A percentile compares a stretch with the other conserved stretches of the same genome.
phyloP scores from a whole-genome alignment of 768 basidiomycete species.

The Suillus spraguei region DNA sequence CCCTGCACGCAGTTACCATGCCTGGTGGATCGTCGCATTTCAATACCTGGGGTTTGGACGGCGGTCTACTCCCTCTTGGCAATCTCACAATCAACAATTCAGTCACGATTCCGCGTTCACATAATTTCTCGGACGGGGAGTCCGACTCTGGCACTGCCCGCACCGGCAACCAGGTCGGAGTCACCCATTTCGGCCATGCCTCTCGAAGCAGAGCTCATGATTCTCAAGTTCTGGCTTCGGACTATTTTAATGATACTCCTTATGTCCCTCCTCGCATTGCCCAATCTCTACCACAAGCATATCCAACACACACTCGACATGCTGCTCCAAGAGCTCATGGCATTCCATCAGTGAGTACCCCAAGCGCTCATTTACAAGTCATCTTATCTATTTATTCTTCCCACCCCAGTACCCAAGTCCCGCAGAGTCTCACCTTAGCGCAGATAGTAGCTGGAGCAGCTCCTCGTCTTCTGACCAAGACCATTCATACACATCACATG shows the following conservation, averaged over 20 bases:
- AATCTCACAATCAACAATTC: slow-evolving; percentile 18
- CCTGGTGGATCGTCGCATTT: slow-evolving; percentile 23
- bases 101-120: slow-evolving; percentile 18
- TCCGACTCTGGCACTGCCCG: slow-evolving; percentile 22
- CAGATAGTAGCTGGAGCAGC: slow-evolving; percentile 30
- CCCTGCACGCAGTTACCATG: slow-evolving; percentile 26
- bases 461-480: slow-evolving; percentile 24
- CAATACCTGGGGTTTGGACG: slow-evolving; percentile 18
- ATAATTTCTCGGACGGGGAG: slow-evolving; percentile 21
- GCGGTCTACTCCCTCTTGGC: slow-evolving; percentile 12
- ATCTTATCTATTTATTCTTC: slow-evolving; percentile 10
- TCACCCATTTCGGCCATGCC: slow-evolving; percentile 17
- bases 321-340: slow-evolving; percentile 11
- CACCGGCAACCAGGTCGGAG: slow-evolving; percentile 17
- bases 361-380: background rate
- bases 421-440: slow-evolving; percentile 24
- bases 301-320: slow-evolving; percentile 20
- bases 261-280: slow-evolving; percentile 31
- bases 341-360: slow-evolving; percentile 19
- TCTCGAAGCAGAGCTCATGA: slow-evolving; percentile 19
- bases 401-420: slow-evolving; percentile 28
- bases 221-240: slow-evolving; percentile 19
- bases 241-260: slow-evolving; percentile 30
- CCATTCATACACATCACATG: slow-evolving; percentile 13
- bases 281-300: slow-evolving; percentile 22